A percentile compares a stretch with the other conserved stretches of the same genome.
phyloP scores from a whole-genome alignment of 495 filamentous ascomycete genomes.

The Lasiosphaeria hispida region DNA sequence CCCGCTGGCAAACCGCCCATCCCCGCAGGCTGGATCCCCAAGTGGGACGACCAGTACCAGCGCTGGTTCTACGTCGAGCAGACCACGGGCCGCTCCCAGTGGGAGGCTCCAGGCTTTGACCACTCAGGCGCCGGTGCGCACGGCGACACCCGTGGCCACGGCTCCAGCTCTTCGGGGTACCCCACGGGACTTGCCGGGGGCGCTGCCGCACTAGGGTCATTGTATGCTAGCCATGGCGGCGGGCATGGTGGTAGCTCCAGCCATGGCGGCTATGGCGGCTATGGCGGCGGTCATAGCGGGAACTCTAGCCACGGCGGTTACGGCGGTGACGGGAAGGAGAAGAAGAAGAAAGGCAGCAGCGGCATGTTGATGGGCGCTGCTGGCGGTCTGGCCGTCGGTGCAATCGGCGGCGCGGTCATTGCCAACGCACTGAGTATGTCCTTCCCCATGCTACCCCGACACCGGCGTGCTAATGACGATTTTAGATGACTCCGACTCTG shows the following conservation, averaged over 20 bases:
- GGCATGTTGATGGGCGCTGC: conserved; percentile 50
- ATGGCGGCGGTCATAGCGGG: conserved; percentile 27
- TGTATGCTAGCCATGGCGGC: conserved; percentile 8
- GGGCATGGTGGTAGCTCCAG: conserved; percentile 16
- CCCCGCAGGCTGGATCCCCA: conserved; percentile 57
- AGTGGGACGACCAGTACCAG: conserved; percentile 56
- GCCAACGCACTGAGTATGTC: conserved; percentile 53
- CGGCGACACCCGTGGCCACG: conserved; percentile 16
- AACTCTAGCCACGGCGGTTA: conserved; percentile 28
- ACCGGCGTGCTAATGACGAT: conserved; percentile 13
- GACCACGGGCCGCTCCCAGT: conserved; percentile 58
- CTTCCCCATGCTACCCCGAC: neutral
- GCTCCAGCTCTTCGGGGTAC: neutral
- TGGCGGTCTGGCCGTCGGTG: conserved; percentile 56
- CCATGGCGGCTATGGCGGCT: conserved; percentile 23
- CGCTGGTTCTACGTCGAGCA: conserved; percentile 62
- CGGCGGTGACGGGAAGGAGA: conserved; percentile 35
- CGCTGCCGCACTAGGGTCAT: neutral
- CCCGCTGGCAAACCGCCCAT: conserved; percentile 51
- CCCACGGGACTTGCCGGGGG: neutral
- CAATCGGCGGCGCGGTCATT: conserved; percentile 55
- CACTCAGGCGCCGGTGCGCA: conserved; percentile 1
- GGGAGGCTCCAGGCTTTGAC: conserved; percentile 50
- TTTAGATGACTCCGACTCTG: conserved; percentile 30
- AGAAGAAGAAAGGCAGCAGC: conserved; percentile 40